These are phyloP conservation scores for Vishniacozyma victoriae DNA, from an alignment of 768 basidiomycete species.

Conservation along the genomic window DNA sequence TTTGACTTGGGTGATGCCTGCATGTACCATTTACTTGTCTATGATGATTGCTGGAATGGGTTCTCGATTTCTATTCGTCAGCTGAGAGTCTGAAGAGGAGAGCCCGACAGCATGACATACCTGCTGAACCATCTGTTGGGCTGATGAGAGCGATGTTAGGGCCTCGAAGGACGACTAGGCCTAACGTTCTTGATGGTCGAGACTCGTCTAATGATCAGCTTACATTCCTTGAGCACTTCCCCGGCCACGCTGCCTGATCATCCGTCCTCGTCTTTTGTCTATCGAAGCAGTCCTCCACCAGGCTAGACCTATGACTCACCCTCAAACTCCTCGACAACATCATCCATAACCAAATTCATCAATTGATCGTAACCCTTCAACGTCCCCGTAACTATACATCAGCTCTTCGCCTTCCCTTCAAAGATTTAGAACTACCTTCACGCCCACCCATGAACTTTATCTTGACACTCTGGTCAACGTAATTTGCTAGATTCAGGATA, in stretches of 20 bases:
- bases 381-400: conserved; percentile 68
- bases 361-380: conserved; percentile 95
- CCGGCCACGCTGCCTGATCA: background rate
- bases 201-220: conserved; percentile 50
- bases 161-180: conserved; percentile 83
- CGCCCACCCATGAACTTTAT: conserved; percentile 98
- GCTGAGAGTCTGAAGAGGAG: background rate
- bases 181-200: conserved; percentile 53
- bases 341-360: conserved; percentile 92
- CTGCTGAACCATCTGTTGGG: conserved; percentile 87
- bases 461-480: conserved; percentile 81
- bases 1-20: too few relatives aligned
- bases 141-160: conserved; percentile 90
- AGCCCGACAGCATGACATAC: conserved; percentile 15
- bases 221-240: conserved; percentile 41
- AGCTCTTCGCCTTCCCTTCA: background rate
- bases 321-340: conserved; percentile 76
- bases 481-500: conserved; percentile 91
- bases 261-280: conserved; percentile 9
- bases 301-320: conserved; percentile 50
- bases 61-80: conserved; percentile 35
- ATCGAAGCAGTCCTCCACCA: background rate
- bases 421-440: conserved; percentile 58
- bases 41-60: too few relatives aligned
- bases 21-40: too few relatives aligned